phyloP scores from a whole-genome alignment of 2,329 filamentous ascomycete species.

The Aspergillus sp. region DNA sequence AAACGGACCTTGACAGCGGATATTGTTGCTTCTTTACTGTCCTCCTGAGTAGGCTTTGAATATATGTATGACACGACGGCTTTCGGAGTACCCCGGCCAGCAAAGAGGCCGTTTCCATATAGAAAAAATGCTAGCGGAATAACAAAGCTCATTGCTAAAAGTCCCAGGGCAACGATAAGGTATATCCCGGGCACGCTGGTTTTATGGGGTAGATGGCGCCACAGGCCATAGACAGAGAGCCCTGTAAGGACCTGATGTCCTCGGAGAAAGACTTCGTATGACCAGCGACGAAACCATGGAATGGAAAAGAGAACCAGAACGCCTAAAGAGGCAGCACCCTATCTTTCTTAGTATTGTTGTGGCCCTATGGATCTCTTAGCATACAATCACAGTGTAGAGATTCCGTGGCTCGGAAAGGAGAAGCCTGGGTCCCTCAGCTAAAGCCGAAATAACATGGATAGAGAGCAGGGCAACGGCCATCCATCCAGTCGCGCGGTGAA shows the following conservation, averaged over 20 bases:
- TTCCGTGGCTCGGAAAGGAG: background rate
- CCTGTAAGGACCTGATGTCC: background rate
- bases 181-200: background rate
- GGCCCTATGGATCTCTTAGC: background rate
- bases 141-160: background rate
- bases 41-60: constrained; percentile 9
- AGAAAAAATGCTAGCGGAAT: background rate
- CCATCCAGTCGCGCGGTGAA: too few relatives aligned
- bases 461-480: too few relatives aligned
- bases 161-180: background rate
- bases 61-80: constrained; percentile 19
- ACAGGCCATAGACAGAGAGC: background rate
- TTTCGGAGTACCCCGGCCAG: constrained; percentile 17
- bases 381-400: background rate
- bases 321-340: background rate
- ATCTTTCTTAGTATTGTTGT: background rate
- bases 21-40: background rate
- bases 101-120: constrained; percentile 13
- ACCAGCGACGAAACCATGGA: background rate
- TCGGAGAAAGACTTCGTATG: background rate
- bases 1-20: constrained; percentile 19
- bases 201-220: background rate
- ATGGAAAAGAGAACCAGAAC: background rate
- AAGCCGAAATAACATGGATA: too few relatives aligned
- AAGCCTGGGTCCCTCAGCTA: too few relatives aligned